These are phyloP conservation scores for Leccinum disarticulatum DNA, from an alignment of 768 basidiomycete species.

Conservation along the genomic window DNA sequence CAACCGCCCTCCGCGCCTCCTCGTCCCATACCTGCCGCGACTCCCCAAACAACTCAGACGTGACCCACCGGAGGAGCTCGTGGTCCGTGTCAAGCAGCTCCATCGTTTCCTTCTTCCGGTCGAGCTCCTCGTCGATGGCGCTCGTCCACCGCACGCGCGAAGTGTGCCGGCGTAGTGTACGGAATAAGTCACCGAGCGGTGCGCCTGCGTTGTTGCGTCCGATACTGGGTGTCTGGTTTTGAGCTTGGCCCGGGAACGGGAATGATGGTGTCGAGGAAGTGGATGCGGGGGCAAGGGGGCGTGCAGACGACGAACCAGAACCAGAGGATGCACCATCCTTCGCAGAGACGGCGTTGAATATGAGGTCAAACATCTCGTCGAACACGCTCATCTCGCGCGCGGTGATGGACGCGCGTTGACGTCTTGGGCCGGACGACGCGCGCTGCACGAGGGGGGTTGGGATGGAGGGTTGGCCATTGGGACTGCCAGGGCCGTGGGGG, in stretches of 20 bases:
- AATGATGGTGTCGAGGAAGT: neutral
- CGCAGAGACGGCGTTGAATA: slow-evolving; percentile 55
- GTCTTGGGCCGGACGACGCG: slow-evolving; percentile 8
- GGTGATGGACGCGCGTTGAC: slow-evolving; percentile 60
- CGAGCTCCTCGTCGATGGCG: slow-evolving; percentile 54
- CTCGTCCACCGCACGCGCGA: slow-evolving; percentile 51
- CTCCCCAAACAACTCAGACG: slow-evolving; percentile 64
- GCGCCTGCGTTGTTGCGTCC: slow-evolving; percentile 9
- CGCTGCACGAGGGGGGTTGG: slow-evolving; percentile 6
- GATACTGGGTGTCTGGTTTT: slow-evolving; percentile 13
- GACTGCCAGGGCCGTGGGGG: neutral
- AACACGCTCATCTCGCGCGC: slow-evolving; percentile 65
- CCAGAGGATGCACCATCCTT: slow-evolving; percentile 20
- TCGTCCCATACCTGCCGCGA: slow-evolving; percentile 42
- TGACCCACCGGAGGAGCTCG: slow-evolving; percentile 73
- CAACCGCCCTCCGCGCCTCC: slow-evolving; percentile 39
- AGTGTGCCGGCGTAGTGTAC: slow-evolving; percentile 52
- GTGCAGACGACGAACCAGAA: neutral
- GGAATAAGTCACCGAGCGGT: slow-evolving; percentile 50
- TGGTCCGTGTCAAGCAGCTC: slow-evolving; percentile 65
- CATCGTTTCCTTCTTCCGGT: slow-evolving; percentile 73
- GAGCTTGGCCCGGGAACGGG: slow-evolving; percentile 1
- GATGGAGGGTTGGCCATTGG: neutral
- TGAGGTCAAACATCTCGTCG: slow-evolving; percentile 71
- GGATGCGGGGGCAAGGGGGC: neutral